Base-by-base conservation (phyloP, 148 eudicot genomes). In the Tetragonia tetragonoides region DNA sequence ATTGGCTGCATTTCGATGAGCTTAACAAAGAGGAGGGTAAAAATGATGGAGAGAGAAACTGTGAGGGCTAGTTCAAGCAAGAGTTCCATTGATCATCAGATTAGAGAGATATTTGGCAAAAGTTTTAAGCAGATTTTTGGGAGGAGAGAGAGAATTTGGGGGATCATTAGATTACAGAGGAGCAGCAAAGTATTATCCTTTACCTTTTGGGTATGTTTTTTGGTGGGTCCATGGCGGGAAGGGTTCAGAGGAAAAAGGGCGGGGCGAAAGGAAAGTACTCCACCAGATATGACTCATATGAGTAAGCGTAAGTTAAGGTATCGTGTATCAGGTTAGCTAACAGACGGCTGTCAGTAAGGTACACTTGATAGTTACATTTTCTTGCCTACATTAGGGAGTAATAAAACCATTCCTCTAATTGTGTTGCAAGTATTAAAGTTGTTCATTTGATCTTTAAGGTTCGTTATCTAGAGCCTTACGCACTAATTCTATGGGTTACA, bases 251-350 rank as follows among this genome's bases (percentile, higher is more conserved):
- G 12, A 14, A 49, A 49, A 49, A 10, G 53, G 53, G 53, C 53
- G 53, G 53, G 53, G 10, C 10, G 53, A 47, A 47, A 47, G 53
- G 53, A 47, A 20, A 66, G 38, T 8, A 23, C 39, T 39, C 40
- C 1, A 42, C 16, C 10, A 34, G 21, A 10, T 14, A 9, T 2
- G 14, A 60, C n/a, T n/a, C n/a, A 38, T 10, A 40, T 6, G 80
- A 53, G 76, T 76, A 56, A 75, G 66, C 10, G 49, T 64, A 44
- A 66, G 80, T 81, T 81, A 77, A 82, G 81, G 81, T 78, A 82
- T 82, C 84, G 38, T 67, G 77, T 65, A 77, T 82, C 84, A 73
- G 78, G 70, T 82, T 28, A 82, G 81, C 84, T 82, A 82, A 82
- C 84, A 73, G 56, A 59, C 47, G 57, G 61, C 5, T 77, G 69